Conservation (phyloP, 768 basidiomycete species). For the Pulveroboletus sp. region DNA sequence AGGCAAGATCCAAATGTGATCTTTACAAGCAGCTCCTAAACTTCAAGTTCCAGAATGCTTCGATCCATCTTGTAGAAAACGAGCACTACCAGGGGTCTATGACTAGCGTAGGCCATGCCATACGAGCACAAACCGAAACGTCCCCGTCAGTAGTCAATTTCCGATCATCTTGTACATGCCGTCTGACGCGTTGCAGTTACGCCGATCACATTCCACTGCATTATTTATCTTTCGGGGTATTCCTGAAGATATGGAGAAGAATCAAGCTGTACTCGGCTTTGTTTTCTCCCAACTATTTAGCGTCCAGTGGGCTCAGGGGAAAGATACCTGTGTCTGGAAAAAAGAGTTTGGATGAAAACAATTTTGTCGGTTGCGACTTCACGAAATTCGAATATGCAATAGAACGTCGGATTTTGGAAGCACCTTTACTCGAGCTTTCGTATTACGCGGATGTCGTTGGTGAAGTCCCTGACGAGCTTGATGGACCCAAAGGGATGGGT, state of each 20-base stretch:
- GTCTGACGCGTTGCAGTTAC: conserved; percentile 20
- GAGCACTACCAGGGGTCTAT: conserved; percentile 70
- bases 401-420: conserved; percentile 78
- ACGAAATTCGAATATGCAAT: conserved; percentile 79
- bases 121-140: conserved; percentile 56
- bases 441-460: conserved; percentile 90
- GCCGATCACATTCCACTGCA: conserved; percentile 26
- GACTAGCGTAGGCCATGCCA: conserved; percentile 58
- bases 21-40: conserved; percentile 77
- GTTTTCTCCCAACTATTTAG: conserved; percentile 21
- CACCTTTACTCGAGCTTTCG: conserved; percentile 70
- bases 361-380: conserved; percentile 55
- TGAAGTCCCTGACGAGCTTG: conserved; percentile 50
- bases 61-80: conserved; percentile 71
- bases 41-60: conserved; percentile 64
- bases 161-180: background rate
- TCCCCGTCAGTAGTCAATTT: conserved; percentile 25
- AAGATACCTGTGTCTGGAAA: conserved; percentile 2
- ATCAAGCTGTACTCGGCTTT: conserved; percentile 42
- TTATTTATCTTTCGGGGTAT: conserved; percentile 39
- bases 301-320: conserved; percentile 1
- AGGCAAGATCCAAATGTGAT: conserved; percentile 84
- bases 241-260: conserved; percentile 56
- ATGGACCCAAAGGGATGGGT: conserved; percentile 29
- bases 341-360: conserved; percentile 49